Base-by-base conservation (phyloP, 306 rosid genomes). In the Echinosophora koreensis region DNA sequence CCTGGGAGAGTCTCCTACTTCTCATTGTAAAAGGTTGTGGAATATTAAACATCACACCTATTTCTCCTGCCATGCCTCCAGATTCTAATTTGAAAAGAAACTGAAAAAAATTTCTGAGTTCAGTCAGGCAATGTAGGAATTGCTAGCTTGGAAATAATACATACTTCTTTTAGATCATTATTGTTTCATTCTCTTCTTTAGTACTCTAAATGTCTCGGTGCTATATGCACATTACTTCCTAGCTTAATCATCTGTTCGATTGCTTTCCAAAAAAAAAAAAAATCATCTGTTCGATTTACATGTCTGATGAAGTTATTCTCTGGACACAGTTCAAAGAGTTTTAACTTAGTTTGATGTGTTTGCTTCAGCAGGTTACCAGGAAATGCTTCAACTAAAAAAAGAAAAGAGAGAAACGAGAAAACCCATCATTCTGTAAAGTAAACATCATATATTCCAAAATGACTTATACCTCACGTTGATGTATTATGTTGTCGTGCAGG, bases 11-110 rank as follows among this genome's bases (percentile, higher is more conserved):
- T 78, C 85, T 90, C 77, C 75, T 94, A 46, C 93, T 87, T 85
- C 97, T 89, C 84, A 92, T 89, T 6, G 98, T 90, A 85, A 87
- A 92, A 35, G 97, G 91, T 81, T 90, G 98, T 52, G 96, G 96
- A 74, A 77, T 78, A 80, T 94, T 91, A 68, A 94, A 84, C 84
- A 92, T 82, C 61, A 90, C 90, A 3, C 89, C 97, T 37, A 94
- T 81, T 83, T 94, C 97, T 67, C 97, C 98, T 35, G 81, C 88
- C 94, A 90, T 75, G 69, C 85, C 80, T 79, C 88, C 89, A 77
- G 96, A 50, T 73, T 84, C 93, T 66, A 90, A 84, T 63, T 76
- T 86, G 77, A 90, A 79, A 82, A 94, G 76, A 74, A 81, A 60
- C 96, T 91, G 90, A 22, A 22, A 22, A 22, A 22, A 22, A 0